Percentiles rank a stretch among this genome's conserved stretches.
phyloP scores from a whole-genome alignment of 2,329 filamentous ascomycete genomes.

The Phyllosticta citribraziliensis region DNA sequence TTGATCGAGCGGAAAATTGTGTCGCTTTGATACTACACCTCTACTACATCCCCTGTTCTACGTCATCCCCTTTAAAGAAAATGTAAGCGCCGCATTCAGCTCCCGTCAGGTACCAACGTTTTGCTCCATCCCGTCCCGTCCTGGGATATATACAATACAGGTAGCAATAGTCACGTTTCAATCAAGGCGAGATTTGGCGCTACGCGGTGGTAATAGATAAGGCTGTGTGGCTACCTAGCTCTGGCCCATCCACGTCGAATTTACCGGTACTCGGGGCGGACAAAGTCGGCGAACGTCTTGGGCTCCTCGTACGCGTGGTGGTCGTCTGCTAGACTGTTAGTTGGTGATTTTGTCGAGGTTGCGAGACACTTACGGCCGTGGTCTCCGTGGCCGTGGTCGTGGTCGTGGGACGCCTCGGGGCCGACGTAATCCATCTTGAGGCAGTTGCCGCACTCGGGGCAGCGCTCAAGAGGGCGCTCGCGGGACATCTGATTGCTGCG shows the following conservation, averaged over 20 bases:
- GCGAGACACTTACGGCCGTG: not conserved
- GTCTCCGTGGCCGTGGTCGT: slow-evolving; percentile 39
- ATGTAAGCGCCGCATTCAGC: not conserved
- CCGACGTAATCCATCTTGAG: slow-evolving; percentile 98
- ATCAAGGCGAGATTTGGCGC: not conserved
- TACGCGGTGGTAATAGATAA: not conserved
- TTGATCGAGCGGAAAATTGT: not conserved
- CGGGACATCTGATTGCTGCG: slow-evolving; percentile 56
- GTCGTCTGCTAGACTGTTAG: slow-evolving; percentile 31
- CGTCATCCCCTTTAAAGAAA: not conserved
- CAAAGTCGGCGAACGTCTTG: slow-evolving; percentile 93
- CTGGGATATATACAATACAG: not conserved
- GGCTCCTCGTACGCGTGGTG: slow-evolving; percentile 61
- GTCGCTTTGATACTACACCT: not conserved
- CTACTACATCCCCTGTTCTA: not conserved
- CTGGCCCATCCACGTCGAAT: not conserved
- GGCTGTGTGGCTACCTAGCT: not conserved
- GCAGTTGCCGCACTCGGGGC: slow-evolving; percentile 90
- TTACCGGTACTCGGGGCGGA: slow-evolving; percentile 91
- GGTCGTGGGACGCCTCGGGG: slow-evolving; percentile 60
- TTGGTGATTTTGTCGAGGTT: not conserved
- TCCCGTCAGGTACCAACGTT: not conserved
- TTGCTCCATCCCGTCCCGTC: not conserved
- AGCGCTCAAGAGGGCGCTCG: slow-evolving; percentile 86
- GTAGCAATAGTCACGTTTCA: not conserved